A percentile compares a stretch with the other conserved stretches of the same genome.
Evolutionary conservation across 2,329 filamentous ascomycete genomes (phyloP).

Genomic region (Pseudocercospora macadamiae): DNA sequence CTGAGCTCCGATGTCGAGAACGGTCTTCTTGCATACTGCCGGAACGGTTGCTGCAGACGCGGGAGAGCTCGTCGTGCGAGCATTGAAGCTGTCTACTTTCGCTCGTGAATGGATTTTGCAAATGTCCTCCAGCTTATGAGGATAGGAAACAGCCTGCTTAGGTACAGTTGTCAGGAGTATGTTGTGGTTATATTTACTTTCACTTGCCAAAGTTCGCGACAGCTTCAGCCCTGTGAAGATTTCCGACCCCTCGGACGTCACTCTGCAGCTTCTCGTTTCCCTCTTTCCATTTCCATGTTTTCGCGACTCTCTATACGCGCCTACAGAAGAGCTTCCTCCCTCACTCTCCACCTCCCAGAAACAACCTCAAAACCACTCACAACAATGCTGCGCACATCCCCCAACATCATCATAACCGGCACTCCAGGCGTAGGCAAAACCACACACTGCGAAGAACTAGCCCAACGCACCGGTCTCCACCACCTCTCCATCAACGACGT

Average conservation of each 20-base stretch:
- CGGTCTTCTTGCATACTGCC: slow-evolving; percentile 22
- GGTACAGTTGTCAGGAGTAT: no score
- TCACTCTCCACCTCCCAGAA: no score
- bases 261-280: slow-evolving; percentile 4
- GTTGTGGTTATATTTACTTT: background rate
- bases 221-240: no score
- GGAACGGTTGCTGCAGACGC: slow-evolving; percentile 26
- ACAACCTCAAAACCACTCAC: background rate
- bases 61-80: slow-evolving; percentile 26
- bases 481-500: slow-evolving; percentile 89
- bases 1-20: slow-evolving; percentile 36
- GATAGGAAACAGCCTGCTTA: no score
- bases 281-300: slow-evolving; percentile 2
- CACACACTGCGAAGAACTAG: slow-evolving; percentile 82
- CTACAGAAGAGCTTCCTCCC: background rate
- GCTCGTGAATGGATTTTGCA: no score
- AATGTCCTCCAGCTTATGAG: no score
- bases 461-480: slow-evolving; percentile 72
- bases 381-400: slow-evolving; percentile 51
- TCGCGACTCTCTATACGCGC: background rate
- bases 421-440: slow-evolving; percentile 97
- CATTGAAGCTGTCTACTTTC: slow-evolving; percentile 25
- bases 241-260: no score
- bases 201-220: slow-evolving; percentile 8
- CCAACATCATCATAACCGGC: slow-evolving; percentile 93